Percentiles rank a stretch among this genome's conserved stretches.
phyloP scores from a whole-genome alignment of 345 rosid genomes.

The Mercurialis annua region DNA sequence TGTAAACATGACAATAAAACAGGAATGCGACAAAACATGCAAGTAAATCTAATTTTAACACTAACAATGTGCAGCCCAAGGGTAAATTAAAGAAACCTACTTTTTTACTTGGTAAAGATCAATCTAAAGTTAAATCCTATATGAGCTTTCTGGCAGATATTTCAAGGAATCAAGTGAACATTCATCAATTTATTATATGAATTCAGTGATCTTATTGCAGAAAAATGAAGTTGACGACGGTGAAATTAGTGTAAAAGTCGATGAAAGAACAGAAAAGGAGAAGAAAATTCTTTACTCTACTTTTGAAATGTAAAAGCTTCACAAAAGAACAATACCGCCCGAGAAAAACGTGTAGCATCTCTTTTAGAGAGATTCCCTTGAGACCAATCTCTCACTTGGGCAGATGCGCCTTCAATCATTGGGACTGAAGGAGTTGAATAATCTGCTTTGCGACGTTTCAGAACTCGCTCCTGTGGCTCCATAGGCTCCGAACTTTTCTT shows the following conservation, averaged over 20 bases:
- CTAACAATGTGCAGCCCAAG: no score
- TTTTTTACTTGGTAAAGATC: no score
- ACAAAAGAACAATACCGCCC: conserved; percentile 53
- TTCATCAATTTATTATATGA: no score
- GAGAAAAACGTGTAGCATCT: conserved; percentile 92
- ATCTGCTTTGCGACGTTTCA: conserved; percentile 83
- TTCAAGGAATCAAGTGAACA: no score
- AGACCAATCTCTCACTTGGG: conserved; percentile 98
- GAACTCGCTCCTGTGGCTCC: conserved; percentile 62
- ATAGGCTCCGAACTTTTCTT: conserved; percentile 74
- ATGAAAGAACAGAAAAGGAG: not conserved
- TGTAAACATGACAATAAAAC: not conserved
- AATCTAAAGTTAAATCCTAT: no score
- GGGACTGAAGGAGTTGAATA: conserved; percentile 58
- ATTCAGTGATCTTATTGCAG: no score
- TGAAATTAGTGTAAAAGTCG: no score
- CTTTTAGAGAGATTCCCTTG: conserved; percentile 91
- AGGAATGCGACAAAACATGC: not conserved
- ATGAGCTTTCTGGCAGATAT: no score
- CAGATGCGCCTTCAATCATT: conserved; percentile 83
- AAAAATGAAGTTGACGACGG: no score
- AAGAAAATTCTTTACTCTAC: not conserved
- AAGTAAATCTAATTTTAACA: no score
- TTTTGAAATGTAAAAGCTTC: not conserved
- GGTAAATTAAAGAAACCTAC: no score